Evolutionary conservation across 1,284 basidiomycete genomes (phyloP).

Genomic region (Malassezia furfur): DNA sequence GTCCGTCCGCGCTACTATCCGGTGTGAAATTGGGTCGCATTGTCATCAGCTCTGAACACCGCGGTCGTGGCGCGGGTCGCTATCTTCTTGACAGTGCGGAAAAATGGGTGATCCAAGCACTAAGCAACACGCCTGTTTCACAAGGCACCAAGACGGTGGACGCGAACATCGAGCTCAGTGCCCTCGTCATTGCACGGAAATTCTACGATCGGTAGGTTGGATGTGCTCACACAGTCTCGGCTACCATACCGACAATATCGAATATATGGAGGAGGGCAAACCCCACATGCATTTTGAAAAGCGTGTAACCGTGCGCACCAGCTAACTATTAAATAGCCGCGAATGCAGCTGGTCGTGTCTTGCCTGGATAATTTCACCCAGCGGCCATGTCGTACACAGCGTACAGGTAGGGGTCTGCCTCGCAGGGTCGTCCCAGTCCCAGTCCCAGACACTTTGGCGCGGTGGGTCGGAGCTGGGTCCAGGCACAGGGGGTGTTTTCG

Average conservation of each 20-base stretch:
- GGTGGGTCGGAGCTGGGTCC: no score
- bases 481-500: no score
- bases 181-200: no score
- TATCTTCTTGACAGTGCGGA: conserved; percentile 5
- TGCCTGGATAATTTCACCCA: conserved; percentile 83
- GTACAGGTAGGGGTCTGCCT: conserved; percentile 15
- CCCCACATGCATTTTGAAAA: no score
- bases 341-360: conserved; percentile 92
- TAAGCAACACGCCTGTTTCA: background rate
- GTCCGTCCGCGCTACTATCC: conserved; percentile 2
- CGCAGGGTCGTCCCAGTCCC: conserved; percentile 42
- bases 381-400: conserved; percentile 71
- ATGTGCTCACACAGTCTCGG: no score
- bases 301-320: no score
- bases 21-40: conserved; percentile 16
- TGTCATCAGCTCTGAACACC: background rate
- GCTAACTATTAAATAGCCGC: conserved; percentile 71
- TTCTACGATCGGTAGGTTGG: no score
- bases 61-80: conserved; percentile 6
- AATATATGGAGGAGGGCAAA: no score
- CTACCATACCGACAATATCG: no score
- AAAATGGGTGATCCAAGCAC: conserved; percentile 4
- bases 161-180: no score
- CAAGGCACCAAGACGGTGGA: no score
- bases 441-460: conserved; percentile 20